Base-by-base conservation (phyloP, 169 alveolate genomes). In the Plasmodium falciparum region DNA sequence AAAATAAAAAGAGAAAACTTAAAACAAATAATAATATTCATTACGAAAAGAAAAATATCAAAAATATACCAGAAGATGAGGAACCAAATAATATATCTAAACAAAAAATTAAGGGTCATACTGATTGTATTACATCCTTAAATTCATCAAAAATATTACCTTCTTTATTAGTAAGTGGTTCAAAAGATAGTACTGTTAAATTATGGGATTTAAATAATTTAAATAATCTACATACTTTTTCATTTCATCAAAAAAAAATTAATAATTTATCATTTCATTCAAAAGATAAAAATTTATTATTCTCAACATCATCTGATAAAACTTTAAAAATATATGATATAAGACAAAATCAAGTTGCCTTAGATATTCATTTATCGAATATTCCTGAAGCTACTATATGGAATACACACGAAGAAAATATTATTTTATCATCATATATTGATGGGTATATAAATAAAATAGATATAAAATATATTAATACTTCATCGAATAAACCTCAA, bases 241-340 rank as follows among this genome's bases (percentile, higher is more conserved):
- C 47, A 8, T 70, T 69, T 69, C 90, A 80, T 49, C 15, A 66
- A 24, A 80, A 80, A 69, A 66, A 70, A 52, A 49, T 80, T 54
- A 80, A 80, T 54, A 80, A 69, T 50, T 47, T 80, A 54, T 20
- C 24, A 22, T 80, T 80, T 47, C 90, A 80, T 49, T 7, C 62
- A 59, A 80, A 29, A n/a, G 83, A 80, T n/a, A 58, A 45, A 12
- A 69, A 49, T 22, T 12, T 66, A 17, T 33, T 80, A 22, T 59
- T 66, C 11, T 80, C 90, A 0, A 70, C 85, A 9, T 67, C 90
- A 6, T 80, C 83, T 0, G 90, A 80, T 71, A 80, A 80, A 58
- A 80, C 90, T 0, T 45, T 80, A 70, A 80, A 80, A 80, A 54
- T 80, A 3, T 80, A 67, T 45, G 90, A 80, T 59, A 70, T 80